Base-by-base conservation (phyloP, 1,284 basidiomycete genomes). In the Ceratobasidium sp. region DNA sequence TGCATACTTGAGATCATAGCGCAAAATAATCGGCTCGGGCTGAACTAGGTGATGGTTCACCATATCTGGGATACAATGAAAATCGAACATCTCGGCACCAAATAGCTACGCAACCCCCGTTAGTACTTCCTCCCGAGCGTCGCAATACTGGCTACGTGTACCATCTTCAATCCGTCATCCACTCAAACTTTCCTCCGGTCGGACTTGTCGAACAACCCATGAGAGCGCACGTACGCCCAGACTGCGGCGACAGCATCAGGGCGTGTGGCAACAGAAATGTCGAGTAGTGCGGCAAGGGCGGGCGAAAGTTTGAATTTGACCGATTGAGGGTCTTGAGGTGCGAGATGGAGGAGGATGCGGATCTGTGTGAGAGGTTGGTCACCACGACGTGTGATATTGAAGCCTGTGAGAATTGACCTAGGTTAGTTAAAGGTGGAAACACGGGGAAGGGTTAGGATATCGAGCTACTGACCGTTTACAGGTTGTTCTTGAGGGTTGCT, bases 141-240 rank as follows among this genome's bases (percentile, higher is more conserved):
- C 30, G 30, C 71, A 48, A 51, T 18, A 46, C 18, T n/a, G 7
- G 51, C 38, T 42, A 46, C 21, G 82, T 85, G 67, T 77, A 92
- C 91, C 0, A 84, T 82, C 78, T 85, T 84, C 60, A 96, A 81
- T 61, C 86, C 86, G 3, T 89, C 90, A 75, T 98, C 92, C 1
- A 90, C 86, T 51, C 88, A 87, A 74, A 98, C 87, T 67, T 90
- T 82, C 58, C 91, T 87, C 72, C 91, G 86, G 80, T 98, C 95
- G 0, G 89, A 88, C 78, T 96, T 95, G 80, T 98, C 95, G 80
- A 97, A 93, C 21, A 98, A 84, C 25, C 89, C 88, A 74, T 92
- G 85, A 21, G 90, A 83, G 80, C 96, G 96, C 81, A 98, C 92
- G 77, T 97, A 95, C 77, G 91, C 92, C 96, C 96, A 98, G 11